Conservation (phyloP, 2,329 filamentous ascomycete species). For the Penicillium sclerotiorum region DNA sequence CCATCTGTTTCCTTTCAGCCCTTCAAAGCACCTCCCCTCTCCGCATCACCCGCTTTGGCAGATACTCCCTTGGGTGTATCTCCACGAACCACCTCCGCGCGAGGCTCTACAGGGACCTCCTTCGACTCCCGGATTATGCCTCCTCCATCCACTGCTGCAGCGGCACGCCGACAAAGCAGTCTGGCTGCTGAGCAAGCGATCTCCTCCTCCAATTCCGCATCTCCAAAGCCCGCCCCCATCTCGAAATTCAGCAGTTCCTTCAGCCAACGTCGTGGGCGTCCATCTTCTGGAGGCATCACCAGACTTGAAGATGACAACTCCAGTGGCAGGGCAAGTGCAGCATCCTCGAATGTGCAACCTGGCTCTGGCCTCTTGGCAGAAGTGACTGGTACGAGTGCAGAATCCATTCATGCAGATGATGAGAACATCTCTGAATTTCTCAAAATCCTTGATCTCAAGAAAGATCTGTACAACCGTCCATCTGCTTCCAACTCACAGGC, state of each 20-base stretch:
- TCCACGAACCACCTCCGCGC: constrained; percentile 52
- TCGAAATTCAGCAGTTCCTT: constrained; percentile 94
- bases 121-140: constrained; percentile 45
- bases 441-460: constrained; percentile 83
- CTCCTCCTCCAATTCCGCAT: constrained; percentile 70
- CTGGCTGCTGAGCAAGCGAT: constrained; percentile 63
- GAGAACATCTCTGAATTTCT: constrained; percentile 94
- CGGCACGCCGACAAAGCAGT: constrained; percentile 49
- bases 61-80: constrained; percentile 55
- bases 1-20: constrained; percentile 90
- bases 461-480: constrained; percentile 71
- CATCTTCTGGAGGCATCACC: constrained; percentile 74
- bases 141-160: constrained; percentile 40
- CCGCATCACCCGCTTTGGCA: constrained; percentile 72
- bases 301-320: constrained; percentile 54
- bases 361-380: constrained; percentile 79
- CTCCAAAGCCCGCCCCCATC: constrained; percentile 76
- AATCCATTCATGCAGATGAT: constrained; percentile 75
- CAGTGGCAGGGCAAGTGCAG: constrained; percentile 61
- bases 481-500: constrained; percentile 63
- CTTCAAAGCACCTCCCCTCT: constrained; percentile 95
- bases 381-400: constrained; percentile 64
- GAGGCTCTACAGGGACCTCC: constrained; percentile 41
- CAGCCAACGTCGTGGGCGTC: constrained; percentile 76
- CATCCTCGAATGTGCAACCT: constrained; percentile 61